Evolutionary conservation across 2,329 filamentous ascomycete genomes (phyloP).

Genomic region (Phyllosticta citribraziliensis): DNA sequence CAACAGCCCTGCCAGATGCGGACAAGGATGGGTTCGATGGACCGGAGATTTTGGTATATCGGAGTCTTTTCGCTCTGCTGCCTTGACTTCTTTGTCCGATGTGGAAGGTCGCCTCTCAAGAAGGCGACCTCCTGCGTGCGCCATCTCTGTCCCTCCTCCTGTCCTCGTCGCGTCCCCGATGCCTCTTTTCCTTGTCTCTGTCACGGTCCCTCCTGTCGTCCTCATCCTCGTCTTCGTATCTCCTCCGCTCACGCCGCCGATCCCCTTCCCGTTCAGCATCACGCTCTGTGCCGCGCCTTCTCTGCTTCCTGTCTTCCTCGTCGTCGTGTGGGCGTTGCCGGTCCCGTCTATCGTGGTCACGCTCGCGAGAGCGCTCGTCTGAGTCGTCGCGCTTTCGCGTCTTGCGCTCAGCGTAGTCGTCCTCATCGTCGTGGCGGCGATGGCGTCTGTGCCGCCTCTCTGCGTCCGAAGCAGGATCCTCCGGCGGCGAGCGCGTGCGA

Average conservation of each 20-base stretch:
- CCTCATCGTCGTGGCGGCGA: not conserved
- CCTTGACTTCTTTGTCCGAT: too few species aligned
- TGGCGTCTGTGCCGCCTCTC: slow-evolving; percentile 2
- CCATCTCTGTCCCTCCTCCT: not conserved
- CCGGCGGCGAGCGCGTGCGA: slow-evolving; percentile 1
- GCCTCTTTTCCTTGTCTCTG: not conserved
- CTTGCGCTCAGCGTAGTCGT: not conserved
- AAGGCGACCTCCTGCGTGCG: not conserved
- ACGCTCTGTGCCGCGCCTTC: not conserved
- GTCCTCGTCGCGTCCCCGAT: not conserved
- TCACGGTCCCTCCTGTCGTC: not conserved
- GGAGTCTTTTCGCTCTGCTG: too few species aligned
- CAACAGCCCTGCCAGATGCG: too few species aligned
- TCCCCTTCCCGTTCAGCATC: not conserved
- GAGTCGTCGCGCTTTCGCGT: not conserved
- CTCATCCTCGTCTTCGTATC: not conserved
- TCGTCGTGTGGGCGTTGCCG: not conserved
- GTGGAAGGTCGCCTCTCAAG: not conserved
- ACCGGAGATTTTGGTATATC: too few species aligned
- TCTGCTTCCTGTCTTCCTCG: not conserved
- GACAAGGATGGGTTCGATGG: too few species aligned
- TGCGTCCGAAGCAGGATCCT: not conserved
- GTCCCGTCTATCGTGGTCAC: not conserved
- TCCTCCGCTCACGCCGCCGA: not conserved
- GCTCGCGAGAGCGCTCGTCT: not conserved